Evolutionary conservation across 176 grass and related monocot species (phyloP).

Genomic region (Carex parvula): DNA sequence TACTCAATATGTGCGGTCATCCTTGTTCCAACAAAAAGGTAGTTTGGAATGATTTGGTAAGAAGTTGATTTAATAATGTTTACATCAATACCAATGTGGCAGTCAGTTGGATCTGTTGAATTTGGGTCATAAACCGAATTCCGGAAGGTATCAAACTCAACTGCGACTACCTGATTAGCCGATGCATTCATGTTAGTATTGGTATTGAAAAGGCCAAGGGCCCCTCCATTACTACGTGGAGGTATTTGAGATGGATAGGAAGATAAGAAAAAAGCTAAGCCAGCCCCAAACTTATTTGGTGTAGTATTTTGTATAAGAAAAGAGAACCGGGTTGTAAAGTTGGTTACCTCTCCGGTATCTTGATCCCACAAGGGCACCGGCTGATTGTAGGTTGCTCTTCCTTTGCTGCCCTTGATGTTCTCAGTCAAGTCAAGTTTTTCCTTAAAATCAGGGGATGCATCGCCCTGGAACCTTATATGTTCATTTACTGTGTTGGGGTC

Average conservation of each 20-base stretch:
- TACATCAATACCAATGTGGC: constrained; percentile 16
- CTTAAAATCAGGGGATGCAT: neutral
- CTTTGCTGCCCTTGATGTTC: neutral
- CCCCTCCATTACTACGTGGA: neutral
- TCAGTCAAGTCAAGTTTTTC: neutral
- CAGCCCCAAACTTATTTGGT: neutral
- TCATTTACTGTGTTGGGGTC: neutral
- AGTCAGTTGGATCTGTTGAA: neutral
- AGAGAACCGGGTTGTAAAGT: constrained; percentile 35
- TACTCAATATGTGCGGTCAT: too few relatives aligned
- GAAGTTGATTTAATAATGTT: too few relatives aligned
- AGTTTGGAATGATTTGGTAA: too few relatives aligned
- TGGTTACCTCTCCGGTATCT: constrained; percentile 31
- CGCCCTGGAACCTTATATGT: neutral
- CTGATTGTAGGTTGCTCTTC: constrained; percentile 25
- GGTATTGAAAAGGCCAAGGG: neutral
- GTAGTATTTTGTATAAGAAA: neutral
- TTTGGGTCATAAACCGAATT: neutral
- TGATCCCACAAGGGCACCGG: constrained; percentile 34
- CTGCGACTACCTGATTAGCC: neutral
- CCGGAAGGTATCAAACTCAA: constrained; percentile 25
- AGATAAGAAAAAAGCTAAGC: constrained; percentile 30
- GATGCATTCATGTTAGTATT: neutral
- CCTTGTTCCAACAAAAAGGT: too few relatives aligned
- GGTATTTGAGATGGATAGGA: neutral